Evolutionary conservation across 306 rosid species (phyloP).

Genomic region (Crataegus laevigata): DNA sequence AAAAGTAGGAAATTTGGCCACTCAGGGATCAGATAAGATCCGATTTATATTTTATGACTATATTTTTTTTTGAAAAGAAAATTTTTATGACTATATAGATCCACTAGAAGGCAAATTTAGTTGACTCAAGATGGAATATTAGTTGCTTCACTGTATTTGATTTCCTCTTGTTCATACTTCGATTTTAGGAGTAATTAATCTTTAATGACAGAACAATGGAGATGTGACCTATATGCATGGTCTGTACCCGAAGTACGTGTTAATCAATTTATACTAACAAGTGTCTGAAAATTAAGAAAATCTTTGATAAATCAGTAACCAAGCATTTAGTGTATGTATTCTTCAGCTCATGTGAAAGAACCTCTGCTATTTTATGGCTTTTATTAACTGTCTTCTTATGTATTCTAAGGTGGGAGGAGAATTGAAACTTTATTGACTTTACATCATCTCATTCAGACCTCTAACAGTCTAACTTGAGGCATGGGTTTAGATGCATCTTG

Average conservation of each 20-base stretch:
- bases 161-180: background rate
- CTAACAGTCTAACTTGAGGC: background rate
- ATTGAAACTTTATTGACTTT: background rate
- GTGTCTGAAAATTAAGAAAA: background rate
- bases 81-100: background rate
- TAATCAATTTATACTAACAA: background rate
- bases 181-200: background rate
- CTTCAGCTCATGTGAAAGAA: background rate
- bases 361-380: background rate
- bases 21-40: background rate
- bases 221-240: background rate
- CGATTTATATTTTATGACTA: too few relatives aligned
- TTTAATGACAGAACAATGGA: background rate
- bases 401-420: background rate
- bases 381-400: background rate
- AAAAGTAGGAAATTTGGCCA: background rate
- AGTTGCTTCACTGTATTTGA: background rate
- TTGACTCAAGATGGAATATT: background rate
- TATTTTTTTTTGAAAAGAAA: too few relatives aligned
- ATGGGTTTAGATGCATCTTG: background rate
- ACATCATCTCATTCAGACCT: background rate
- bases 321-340: background rate
- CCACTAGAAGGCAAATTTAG: background rate
- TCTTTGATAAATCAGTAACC: background rate
- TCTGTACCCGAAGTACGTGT: background rate